Evolutionary conservation across 2,329 filamentous ascomycete species (phyloP).

Genomic region (Beauveria caledonica): DNA sequence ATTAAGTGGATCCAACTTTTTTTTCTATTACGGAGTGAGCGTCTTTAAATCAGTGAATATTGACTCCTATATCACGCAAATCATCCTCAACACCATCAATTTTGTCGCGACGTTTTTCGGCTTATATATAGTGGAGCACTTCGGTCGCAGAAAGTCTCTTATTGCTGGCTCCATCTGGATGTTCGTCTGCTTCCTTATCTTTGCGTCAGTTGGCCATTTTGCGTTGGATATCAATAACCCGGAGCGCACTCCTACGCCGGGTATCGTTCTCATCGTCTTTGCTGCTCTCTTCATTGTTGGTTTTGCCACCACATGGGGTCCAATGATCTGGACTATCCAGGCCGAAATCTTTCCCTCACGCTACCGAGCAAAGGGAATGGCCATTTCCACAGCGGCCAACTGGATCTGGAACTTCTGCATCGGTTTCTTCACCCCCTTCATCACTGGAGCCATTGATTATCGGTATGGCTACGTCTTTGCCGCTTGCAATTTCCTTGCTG

Average conservation of each 20-base stretch:
- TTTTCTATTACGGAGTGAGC: constrained; percentile 56
- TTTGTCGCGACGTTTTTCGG: constrained; percentile 59
- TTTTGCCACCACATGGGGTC: constrained; percentile 61
- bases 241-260: constrained; percentile 31
- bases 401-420: constrained; percentile 69
- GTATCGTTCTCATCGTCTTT: constrained; percentile 55
- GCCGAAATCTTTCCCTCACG: constrained; percentile 57
- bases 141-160: constrained; percentile 55
- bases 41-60: constrained; percentile 38
- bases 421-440: constrained; percentile 74
- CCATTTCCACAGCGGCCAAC: constrained; percentile 52
- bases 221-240: constrained; percentile 30
- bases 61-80: constrained; percentile 58
- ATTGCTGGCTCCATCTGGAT: constrained; percentile 56
- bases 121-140: constrained; percentile 62
- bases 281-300: constrained; percentile 56
- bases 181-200: constrained; percentile 52
- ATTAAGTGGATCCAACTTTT: constrained; percentile 53
- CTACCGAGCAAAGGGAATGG: constrained; percentile 53
- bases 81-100: constrained; percentile 60
- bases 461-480: constrained; percentile 71
- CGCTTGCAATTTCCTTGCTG: constrained; percentile 57
- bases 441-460: constrained; percentile 63
- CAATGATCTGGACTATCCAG: constrained; percentile 56
- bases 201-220: constrained; percentile 45